Base-by-base conservation (phyloP, 495 filamentous ascomycete genomes). In the Neurospora sublineolata region DNA sequence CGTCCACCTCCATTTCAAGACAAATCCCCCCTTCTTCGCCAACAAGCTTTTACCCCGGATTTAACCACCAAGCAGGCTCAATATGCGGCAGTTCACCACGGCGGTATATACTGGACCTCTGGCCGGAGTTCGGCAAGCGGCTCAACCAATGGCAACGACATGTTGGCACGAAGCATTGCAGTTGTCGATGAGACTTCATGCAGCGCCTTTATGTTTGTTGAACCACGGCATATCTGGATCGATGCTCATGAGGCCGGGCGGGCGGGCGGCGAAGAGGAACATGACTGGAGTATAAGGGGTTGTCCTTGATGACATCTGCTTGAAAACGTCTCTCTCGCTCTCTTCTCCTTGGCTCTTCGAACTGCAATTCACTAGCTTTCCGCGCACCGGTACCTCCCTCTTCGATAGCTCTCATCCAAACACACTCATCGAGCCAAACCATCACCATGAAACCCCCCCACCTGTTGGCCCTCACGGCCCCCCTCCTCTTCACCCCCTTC, bases 391-490 rank as follows among this genome's bases (percentile, higher is more conserved):
- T 23, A 2, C 0, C 16, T 12, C 10, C 0, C 16, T 12, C 10
- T 5, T 23, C 44, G 20, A 11, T 3, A 46, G 8, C 3, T 23
- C 20, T 10, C 4, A 0, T 5, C 7, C n/a, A 2, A 44, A 18
- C 2, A 44, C 41, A 77, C 68, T 75, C 72, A 39, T 79, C 72
- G 77, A 76, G 3, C 71, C 9, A 12, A 23, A 0, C 20, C 20
- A 23, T 23, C 23, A 76, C 30, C 6, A 78, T 78, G 76, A 78
- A 78, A 69, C 20, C 41, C 30, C 70, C 75, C 30, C 70, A 78
- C 36, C 60, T 81, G n/a, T n/a, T n/a, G 36, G 74, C 75, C 69
- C 75, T 76, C 12, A 73, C 72, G 73, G 80, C 80, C 67, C 75
- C 76, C 37, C 71, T 76, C 12, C 71, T 76, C 18, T 71, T 70